Evolutionary conservation across 441 rosid species (phyloP), one percentile per base, ranked within the genome.

Genomic region (Populus hybrid): DNA sequence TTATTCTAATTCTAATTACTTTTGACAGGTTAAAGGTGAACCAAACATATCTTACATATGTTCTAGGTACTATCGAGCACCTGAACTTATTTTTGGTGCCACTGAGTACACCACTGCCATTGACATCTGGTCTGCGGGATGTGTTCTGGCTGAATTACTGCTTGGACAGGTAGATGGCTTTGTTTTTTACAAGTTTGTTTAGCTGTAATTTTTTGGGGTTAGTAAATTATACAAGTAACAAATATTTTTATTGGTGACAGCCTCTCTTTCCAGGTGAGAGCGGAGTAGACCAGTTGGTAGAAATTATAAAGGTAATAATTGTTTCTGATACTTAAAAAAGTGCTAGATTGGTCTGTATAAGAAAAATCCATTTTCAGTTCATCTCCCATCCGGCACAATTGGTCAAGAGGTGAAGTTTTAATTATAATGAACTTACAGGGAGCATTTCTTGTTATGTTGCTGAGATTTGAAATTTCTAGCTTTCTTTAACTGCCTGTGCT

Each of bases 121-220:
- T 78, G 97, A 93, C 79, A 83, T 93, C 76, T 93, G 97, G 97
- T 93, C 97, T 87, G 93, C 87, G 5, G 97, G 97, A 59, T 93
- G 95, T 76, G 94, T 91, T 67, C 90, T 91, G 74, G 93, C 94
- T 67, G 96, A 93, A 80, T 84, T 93, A 67, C 84, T 91, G 70
- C 96, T 89, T 72, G 95, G 97, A 86, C 91, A 91, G 89, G 97
- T 93, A 64, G 24, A 4, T 2, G 67, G 11, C 24, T 11, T 4
- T n/a, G 28, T 23, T 2, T 64, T 64, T 64, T 24, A 64, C 16
- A 7, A 8, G 24, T 10, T 21, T 64, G 24, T 23, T 64, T 24
- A 8, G 67, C 30, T 64, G 14, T n/a, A 8, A 2, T 23, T 23
- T 63, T 64, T 64, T 23, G 24, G 24, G 12, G 24, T 64, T 7